Base-by-base conservation (phyloP, 257 asterid species). In the Agastache rugosa region DNA sequence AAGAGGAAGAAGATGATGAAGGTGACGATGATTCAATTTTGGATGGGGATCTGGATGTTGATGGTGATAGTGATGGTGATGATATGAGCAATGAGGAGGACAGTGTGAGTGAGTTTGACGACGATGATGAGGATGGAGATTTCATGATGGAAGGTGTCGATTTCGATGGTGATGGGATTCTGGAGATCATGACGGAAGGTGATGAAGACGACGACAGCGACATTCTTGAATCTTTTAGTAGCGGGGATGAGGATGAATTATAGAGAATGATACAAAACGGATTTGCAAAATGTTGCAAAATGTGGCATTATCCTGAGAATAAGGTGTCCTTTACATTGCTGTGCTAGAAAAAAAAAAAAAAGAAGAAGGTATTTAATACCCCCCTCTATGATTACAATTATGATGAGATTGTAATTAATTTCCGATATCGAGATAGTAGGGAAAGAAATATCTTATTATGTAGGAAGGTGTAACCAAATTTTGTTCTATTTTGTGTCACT, bases 121-220 rank as follows among this genome's bases (percentile, higher is more conserved):
- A 89, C 25, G 99, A 91, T 1, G 98, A 93, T 8, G 98, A 87
- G 14, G 97, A 91, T 31, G 92, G 84, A 22, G 98, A 90, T 71
- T 95, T 90, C 77, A 63, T 86, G 25, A 78, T 92, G 80, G 96
- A 87, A 2, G 97, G 71, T 48, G 65, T 82, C 16, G 96, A 84
- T 55, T 85, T 86, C 4, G 92, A 82, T 10, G 93, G 75, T 6
- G 88, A 73, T 54, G 98, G 95, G 69, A 63, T 92, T 41, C 60
- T 92, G 74, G 98, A 87, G 86, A 84, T 95, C 4, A 83, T 87
- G 44, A 74, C 88, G 0, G 97, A 89, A 47, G 95, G 90, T 11
- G 94, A 89, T 1, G 98, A 86, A 48, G 98, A 84, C 1, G 97
- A 88, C 39, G 97, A 91, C 44, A 87, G 89, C 71, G 96, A 87